Evolutionary conservation across 1,139 yeast species (phyloP).

Genomic region (Pneumocystis sp.): DNA sequence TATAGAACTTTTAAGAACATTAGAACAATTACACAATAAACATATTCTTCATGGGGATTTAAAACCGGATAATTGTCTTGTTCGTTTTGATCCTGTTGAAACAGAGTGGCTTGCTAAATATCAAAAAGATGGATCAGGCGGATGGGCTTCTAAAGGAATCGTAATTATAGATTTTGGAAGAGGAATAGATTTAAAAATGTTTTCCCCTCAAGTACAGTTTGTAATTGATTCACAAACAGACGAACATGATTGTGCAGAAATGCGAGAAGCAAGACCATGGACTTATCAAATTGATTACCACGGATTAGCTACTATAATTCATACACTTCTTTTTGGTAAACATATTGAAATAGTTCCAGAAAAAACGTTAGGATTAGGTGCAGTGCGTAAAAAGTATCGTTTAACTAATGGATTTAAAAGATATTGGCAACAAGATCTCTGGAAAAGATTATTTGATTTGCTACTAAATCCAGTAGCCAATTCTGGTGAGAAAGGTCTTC

Average conservation of each 20-base stretch:
- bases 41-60: conserved; percentile 75
- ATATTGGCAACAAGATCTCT: conserved; percentile 62
- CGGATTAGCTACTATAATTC: conserved; percentile 66
- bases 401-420: conserved; percentile 42
- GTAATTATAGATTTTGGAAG: conserved; percentile 72
- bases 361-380: conserved; percentile 13
- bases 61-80: conserved; percentile 78
- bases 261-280: conserved; percentile 54
- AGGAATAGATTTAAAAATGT: conserved; percentile 54
- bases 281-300: conserved; percentile 71
- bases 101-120: conserved; percentile 20
- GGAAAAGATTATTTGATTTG: conserved; percentile 53
- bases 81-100: conserved; percentile 32
- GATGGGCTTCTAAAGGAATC: conserved; percentile 45
- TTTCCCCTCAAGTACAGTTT: conserved; percentile 39
- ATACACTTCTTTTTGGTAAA: conserved; percentile 48
- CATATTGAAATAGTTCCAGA: conserved; percentile 35
- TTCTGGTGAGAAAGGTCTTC: conserved; percentile 22
- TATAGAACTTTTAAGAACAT: conserved; percentile 42
- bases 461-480: conserved; percentile 42
- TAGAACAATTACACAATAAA: conserved; percentile 48
- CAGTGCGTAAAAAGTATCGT: conserved; percentile 22
- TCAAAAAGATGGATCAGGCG: conserved; percentile 26
- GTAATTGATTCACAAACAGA: conserved; percentile 49
- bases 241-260: conserved; percentile 63